A percentile compares a stretch with the other conserved stretches of the same genome.
Evolutionary conservation across 2,329 filamentous ascomycete species (phyloP).

Genomic region (Madurella mycetomatis): DNA sequence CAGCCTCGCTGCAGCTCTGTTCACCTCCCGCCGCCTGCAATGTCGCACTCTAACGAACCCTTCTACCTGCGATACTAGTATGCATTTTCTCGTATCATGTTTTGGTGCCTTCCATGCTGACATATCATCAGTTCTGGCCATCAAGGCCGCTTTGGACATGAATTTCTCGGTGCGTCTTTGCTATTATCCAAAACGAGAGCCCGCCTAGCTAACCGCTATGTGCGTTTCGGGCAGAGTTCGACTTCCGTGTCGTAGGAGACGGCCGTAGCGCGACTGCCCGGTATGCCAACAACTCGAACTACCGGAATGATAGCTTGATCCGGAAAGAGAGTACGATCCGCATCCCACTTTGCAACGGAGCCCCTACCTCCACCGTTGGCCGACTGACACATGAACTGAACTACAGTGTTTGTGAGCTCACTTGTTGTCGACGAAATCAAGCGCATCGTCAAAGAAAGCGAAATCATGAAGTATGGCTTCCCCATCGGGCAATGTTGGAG

Average conservation of each 20-base stretch:
- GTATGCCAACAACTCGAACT: constrained; percentile 99
- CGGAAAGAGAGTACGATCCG: constrained; percentile 88
- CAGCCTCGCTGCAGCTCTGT: constrained; percentile 35
- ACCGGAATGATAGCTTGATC: constrained; percentile 96
- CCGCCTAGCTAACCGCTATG: neutral
- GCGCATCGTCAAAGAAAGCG: constrained; percentile 92
- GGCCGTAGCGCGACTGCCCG: constrained; percentile 88
- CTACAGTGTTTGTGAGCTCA: constrained; percentile 93
- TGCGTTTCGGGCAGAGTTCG: constrained; percentile 65
- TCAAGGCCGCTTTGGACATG: constrained; percentile 94
- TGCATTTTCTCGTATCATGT: constrained; percentile 30
- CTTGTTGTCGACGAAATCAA: constrained; percentile 90
- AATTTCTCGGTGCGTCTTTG: constrained; percentile 74
- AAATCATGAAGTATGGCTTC: constrained; percentile 83
- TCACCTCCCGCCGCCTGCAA: constrained; percentile 48
- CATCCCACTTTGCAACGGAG: neutral
- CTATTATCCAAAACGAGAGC: neutral
- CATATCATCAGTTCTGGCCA: constrained; percentile 73
- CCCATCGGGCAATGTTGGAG: neutral
- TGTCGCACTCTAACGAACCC: constrained; percentile 68
- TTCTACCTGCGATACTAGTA: constrained; percentile 99
- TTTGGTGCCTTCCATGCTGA: constrained; percentile 19
- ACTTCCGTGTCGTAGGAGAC: constrained; percentile 88
- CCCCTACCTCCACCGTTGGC: neutral
- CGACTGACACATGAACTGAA: neutral